phyloP scores from a whole-genome alignment of 805 yeast species.

The Cephaloascus albidus region DNA sequence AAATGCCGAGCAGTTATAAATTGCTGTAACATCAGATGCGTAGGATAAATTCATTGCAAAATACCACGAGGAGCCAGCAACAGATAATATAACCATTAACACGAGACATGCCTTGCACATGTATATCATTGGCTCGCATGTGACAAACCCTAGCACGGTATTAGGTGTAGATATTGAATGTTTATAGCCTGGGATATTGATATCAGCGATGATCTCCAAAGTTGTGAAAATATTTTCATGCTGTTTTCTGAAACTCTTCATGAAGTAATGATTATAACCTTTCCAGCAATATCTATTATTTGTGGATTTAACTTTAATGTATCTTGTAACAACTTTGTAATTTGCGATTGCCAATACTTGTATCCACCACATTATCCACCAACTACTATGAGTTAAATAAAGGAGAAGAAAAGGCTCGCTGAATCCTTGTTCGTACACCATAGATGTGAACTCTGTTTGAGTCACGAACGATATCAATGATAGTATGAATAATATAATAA shows the following conservation, averaged over 20 bases:
- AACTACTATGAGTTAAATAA: slow-evolving; percentile 67
- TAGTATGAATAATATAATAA: slow-evolving; percentile 19
- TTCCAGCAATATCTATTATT: slow-evolving; percentile 13
- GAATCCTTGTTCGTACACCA: slow-evolving; percentile 49
- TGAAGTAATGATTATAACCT: slow-evolving; percentile 17
- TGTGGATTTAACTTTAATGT: slow-evolving; percentile 6
- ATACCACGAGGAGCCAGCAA: slow-evolving; percentile 83
- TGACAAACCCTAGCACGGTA: slow-evolving; percentile 19
- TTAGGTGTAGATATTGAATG: slow-evolving; percentile 19
- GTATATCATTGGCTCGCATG: slow-evolving; percentile 39
- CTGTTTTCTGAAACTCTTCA: slow-evolving; percentile 29
- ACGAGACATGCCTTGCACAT: slow-evolving; percentile 31
- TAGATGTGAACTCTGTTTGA: slow-evolving; percentile 76
- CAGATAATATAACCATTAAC: slow-evolving; percentile 49
- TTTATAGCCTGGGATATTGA: slow-evolving; percentile 16
- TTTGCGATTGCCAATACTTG: slow-evolving; percentile 46
- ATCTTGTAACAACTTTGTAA: slow-evolving; percentile 28
- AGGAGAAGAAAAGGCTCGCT: slow-evolving; percentile 61
- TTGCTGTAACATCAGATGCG: slow-evolving; percentile 82
- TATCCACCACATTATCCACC: slow-evolving; percentile 66
- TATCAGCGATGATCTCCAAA: slow-evolving; percentile 6
- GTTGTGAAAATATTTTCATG: slow-evolving; percentile 31
- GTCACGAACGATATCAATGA: slow-evolving; percentile 51
- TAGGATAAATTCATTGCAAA: slow-evolving; percentile 73
- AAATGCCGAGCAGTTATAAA: slow-evolving; percentile 84